Percentiles rank a stretch among this genome's conserved stretches.
phyloP scores from a whole-genome alignment of 2,329 filamentous ascomycete genomes.

The Cordyceps fumosorosea region DNA sequence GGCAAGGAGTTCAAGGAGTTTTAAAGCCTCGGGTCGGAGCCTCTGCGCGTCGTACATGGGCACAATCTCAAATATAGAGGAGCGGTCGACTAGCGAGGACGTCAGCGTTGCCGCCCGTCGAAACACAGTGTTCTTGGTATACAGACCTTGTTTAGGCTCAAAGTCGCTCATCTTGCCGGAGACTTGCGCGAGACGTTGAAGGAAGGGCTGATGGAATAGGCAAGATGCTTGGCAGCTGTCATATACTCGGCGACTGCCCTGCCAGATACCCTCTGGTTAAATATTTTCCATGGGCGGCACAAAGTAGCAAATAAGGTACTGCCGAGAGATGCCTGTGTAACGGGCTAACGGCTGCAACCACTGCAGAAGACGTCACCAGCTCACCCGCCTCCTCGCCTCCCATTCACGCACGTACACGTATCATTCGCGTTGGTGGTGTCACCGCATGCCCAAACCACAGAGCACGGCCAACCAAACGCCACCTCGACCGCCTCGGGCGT shows the following conservation, averaged over 20 bases:
- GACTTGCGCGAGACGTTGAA: neutral
- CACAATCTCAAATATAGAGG: neutral
- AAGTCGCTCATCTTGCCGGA: neutral
- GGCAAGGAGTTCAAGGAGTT: conserved; percentile 4
- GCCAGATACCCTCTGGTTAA: neutral
- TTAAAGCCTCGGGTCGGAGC: neutral
- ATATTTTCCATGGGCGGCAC: neutral
- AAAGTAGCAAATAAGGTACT: neutral
- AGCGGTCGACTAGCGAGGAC: neutral
- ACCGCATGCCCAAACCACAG: neutral
- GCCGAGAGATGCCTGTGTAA: neutral
- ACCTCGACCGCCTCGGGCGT: too few species aligned
- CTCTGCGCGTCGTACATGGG: neutral
- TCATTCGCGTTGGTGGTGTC: neutral
- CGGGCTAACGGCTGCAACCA: too few species aligned
- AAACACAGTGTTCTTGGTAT: neutral
- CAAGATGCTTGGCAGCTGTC: neutral
- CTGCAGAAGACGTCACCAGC: neutral
- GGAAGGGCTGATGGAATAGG: neutral
- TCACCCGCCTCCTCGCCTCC: neutral
- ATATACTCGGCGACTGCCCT: neutral
- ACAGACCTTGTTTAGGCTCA: neutral
- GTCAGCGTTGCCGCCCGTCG: neutral
- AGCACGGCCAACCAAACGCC: neutral
- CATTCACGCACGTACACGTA: neutral